These are phyloP conservation scores for Pythium insidiosum DNA, from an alignment of 352 stramenopile genomes.

Conservation along the genomic window DNA sequence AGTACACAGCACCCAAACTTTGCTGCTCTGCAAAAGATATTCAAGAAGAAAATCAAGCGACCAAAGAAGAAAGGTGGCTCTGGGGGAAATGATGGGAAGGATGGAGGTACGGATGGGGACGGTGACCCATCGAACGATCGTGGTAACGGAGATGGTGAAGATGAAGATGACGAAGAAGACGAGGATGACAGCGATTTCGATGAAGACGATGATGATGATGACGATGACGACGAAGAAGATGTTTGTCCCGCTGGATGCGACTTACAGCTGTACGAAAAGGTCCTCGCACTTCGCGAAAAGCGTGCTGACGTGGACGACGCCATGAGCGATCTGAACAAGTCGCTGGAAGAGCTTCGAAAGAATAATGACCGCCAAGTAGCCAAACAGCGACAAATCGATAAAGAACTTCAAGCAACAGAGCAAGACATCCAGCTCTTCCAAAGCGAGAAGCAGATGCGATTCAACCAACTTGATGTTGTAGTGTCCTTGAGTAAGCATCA, in stretches of 20 bases:
- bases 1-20: slow-evolving; percentile 48
- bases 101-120: slow-evolving; percentile 20
- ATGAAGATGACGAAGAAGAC: slow-evolving; percentile 68
- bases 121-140: slow-evolving; percentile 24
- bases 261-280: slow-evolving; percentile 86
- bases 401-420: slow-evolving; percentile 84
- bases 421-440: slow-evolving; percentile 89
- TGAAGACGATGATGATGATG: slow-evolving; percentile 87
- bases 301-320: slow-evolving; percentile 89
- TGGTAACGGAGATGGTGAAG: slow-evolving; percentile 43
- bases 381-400: slow-evolving; percentile 88
- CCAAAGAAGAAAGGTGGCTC: slow-evolving; percentile 65
- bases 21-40: slow-evolving; percentile 82
- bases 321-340: slow-evolving; percentile 76
- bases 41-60: slow-evolving; percentile 89
- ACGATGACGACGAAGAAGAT: slow-evolving; percentile 90
- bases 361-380: slow-evolving; percentile 72
- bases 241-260: slow-evolving; percentile 87
- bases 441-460: slow-evolving; percentile 90
- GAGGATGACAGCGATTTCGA: slow-evolving; percentile 65
- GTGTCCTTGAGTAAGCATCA: slow-evolving; percentile 70
- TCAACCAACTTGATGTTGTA: slow-evolving; percentile 85
- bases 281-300: slow-evolving; percentile 88
- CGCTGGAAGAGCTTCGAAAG: slow-evolving; percentile 86
- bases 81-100: slow-evolving; percentile 22